Evolutionary conservation across 202 grass and related monocot genomes (phyloP), one percentile per base, ranked within the genome.

Genomic region (Brachypodium distachyon): DNA sequence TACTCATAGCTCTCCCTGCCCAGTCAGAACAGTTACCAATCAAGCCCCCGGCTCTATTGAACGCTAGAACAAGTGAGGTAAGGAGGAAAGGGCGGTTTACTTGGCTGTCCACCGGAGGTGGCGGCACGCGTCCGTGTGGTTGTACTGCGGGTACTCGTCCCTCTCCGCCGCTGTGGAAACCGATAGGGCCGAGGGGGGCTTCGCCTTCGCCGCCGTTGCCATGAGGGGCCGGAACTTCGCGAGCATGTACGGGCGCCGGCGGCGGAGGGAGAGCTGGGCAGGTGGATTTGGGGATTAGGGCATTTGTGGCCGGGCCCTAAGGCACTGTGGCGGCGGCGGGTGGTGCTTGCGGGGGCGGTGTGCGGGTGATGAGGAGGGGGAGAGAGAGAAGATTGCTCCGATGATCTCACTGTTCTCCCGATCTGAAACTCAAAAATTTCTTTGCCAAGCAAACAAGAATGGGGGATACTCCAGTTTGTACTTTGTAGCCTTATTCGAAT

Each of bases 1-100:
- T 90, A 95, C 56, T 87, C 82, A n/a, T 82, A 95, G 83, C 91
- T 92, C 75, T 98, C 96, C 85, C 91, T 98, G 61, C 6, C 32
- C 61, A 54, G 29, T 22, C 10, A 7, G 21, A 78, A 77, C 25
- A 19, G 10, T 21, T 80, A 22, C 21, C 19, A 55, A 14, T 1
- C 65, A 61, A 77, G 49, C 41, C 43, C 17, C 8, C 69, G 29
- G 26, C 2, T 4, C 55, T 18, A 85, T 56, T 44, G 51, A 58
- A 57, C 21, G n/a, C 53, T 58, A 53, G 58, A 66, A 40, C 57
- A 77, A 80, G 50, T 11, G 49, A 48, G 32, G 56, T 1, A 32
- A 38, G 61, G 40, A 26, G 41, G n/a, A n/a, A 29, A 41, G 32
- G n/a, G 26, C 40, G 16, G 33, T 13, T 34, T 62, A 95, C 91